Percentiles rank a stretch among this genome's conserved stretches.
These are phyloP conservation scores for Tolypocladium ovalisporum DNA, from an alignment of 2,329 filamentous ascomycete species.

Conservation along the genomic window DNA sequence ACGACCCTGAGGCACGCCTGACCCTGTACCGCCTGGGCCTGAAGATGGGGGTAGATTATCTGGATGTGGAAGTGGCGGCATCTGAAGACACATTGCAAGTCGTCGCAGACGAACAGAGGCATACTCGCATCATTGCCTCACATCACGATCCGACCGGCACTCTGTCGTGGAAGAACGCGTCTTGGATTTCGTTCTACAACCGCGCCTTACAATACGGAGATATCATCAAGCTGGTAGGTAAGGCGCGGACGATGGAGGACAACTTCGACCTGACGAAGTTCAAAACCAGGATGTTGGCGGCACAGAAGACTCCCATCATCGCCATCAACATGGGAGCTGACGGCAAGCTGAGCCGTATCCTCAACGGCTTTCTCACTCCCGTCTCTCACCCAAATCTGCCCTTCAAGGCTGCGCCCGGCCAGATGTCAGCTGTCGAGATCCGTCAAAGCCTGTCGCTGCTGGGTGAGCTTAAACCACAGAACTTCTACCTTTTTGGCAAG, in stretches of 20 bases:
- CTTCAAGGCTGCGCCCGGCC: conserved; percentile 86
- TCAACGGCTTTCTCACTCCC: conserved; percentile 89
- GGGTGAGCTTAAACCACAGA: conserved; percentile 63
- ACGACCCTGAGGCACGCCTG: conserved; percentile 57
- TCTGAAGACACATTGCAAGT: conserved; percentile 63
- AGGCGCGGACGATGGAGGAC: conserved; percentile 65
- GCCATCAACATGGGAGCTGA: conserved; percentile 88
- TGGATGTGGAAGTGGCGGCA: conserved; percentile 86
- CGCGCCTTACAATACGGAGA: conserved; percentile 82
- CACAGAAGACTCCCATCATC: conserved; percentile 76
- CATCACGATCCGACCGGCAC: conserved; percentile 78
- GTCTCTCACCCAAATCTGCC: conserved; percentile 85
- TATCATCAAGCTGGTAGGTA: conserved; percentile 86
- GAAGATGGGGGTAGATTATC: conserved; percentile 78
- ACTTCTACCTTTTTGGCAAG: conserved; percentile 81
- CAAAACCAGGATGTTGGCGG: conserved; percentile 60
- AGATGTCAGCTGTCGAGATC: conserved; percentile 84
- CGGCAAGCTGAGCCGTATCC: conserved; percentile 80
- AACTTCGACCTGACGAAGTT: conserved; percentile 80
- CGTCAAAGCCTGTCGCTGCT: conserved; percentile 66
- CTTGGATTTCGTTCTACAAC: conserved; percentile 87
- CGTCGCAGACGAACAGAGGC: conserved; percentile 55
- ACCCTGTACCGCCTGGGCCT: conserved; percentile 69
- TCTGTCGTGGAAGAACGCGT: conserved; percentile 84
- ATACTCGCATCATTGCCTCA: conserved; percentile 81